Base-by-base conservation (phyloP, 306 rosid genomes). In the Oemleria cerasiformis region DNA sequence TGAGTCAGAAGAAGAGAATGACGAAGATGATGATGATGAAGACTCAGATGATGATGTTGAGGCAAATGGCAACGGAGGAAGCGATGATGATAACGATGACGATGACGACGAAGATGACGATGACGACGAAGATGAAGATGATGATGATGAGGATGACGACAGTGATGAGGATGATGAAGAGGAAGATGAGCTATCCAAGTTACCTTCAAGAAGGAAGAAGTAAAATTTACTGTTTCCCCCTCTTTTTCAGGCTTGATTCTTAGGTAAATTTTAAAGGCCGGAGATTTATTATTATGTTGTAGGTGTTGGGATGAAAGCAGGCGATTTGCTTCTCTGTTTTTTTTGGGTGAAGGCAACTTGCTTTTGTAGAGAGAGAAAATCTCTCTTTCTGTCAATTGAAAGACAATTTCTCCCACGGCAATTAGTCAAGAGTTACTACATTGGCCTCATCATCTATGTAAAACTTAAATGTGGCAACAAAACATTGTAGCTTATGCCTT, bases 1-100 rank as follows among this genome's bases (percentile, higher is more conserved):
- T 19, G 80, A 72, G 19, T 45, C 59, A 2, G 68, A 77, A 10
- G 67, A 70, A 1, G 76, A 51, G 5, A 63, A 38, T 19, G 67
- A 65, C 34, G 78, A 64, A 13, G 58, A 34, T 34, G 72, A 64
- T 20, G 58, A 34, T 12, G 66, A 75, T 0, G 73, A 65, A 5
- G 59, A 56, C n/a, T 9, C 30, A 42, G 78, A 74, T 4, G 66
- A 55, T 51, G 70, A 62, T 4, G 54, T 14, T 15, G 53, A 47
- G 6, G 58, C 15, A 12, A 50, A 16, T 17, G 50, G 34, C 5
- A 34, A 48, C 1, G 60, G 38, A 6, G 55, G 66, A 4, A 36
- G 23, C 3, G 72, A 53, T 14, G 67, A 36, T 4, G 61, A 45
- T n/a, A 65, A 68, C 2, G 78, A 75, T 6, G 73, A 54, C 4